Percentiles rank a stretch among this genome's conserved stretches.
phyloP scores from a whole-genome alignment of 1,284 basidiomycete species.

The Violaceomyces palustris region DNA sequence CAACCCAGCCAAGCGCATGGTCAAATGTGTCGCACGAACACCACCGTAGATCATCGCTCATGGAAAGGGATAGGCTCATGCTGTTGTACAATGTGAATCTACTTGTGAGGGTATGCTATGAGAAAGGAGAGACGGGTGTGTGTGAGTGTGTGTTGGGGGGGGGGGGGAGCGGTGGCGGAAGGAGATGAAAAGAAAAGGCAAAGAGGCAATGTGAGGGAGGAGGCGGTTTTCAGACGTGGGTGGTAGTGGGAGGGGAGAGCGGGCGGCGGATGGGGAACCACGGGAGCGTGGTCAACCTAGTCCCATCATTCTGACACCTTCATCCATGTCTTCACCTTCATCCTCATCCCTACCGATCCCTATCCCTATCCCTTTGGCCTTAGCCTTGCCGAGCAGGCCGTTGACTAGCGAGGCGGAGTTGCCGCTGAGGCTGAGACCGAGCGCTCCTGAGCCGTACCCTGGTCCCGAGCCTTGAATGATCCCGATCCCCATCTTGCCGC shows the following conservation, averaged over 20 bases:
- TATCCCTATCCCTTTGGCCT: neutral
- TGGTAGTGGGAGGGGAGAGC: neutral
- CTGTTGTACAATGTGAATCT: too few relatives aligned
- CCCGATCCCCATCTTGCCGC: too few relatives aligned
- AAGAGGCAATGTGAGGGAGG: too few relatives aligned
- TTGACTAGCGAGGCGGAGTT: neutral
- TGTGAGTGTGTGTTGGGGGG: too few relatives aligned
- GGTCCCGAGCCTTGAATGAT: constrained; percentile 28
- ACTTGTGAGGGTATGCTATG: too few relatives aligned
- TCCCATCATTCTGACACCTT: constrained; percentile 18
- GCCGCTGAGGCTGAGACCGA: constrained; percentile 15
- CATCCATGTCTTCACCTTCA: constrained; percentile 14
- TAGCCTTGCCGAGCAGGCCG: neutral
- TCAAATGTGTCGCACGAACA: too few relatives aligned
- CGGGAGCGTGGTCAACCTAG: constrained; percentile 3
- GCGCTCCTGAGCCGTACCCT: constrained; percentile 29
- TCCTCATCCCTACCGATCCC: constrained; percentile 3
- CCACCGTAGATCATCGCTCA: too few relatives aligned
- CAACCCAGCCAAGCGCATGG: too few relatives aligned
- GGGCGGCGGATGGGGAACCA: neutral
- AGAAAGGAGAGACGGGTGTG: too few relatives aligned
- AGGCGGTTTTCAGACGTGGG: neutral
- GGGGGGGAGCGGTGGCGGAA: too few relatives aligned
- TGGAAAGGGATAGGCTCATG: too few relatives aligned
- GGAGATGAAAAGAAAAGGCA: neutral